A percentile compares a stretch with the other conserved stretches of the same genome.
These are phyloP conservation scores for Irpex rosettiformis DNA, from an alignment of 1,284 basidiomycete species.

Conservation along the genomic window DNA sequence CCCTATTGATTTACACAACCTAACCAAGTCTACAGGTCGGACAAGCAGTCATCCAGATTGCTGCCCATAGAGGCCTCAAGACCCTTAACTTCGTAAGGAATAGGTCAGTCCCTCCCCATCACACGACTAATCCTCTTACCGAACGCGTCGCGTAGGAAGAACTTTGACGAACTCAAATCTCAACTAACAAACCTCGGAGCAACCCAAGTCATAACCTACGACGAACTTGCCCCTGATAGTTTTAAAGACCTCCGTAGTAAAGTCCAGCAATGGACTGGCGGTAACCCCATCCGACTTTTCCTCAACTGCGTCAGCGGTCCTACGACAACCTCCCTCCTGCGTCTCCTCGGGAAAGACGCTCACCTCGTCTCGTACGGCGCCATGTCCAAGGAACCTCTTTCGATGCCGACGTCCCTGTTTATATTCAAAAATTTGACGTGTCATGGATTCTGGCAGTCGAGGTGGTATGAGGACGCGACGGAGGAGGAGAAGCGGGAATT, in stretches of 20 bases:
- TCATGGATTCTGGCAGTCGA: slow-evolving; percentile 75
- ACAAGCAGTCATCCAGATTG: slow-evolving; percentile 79
- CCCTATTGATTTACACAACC: neutral
- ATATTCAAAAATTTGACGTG: slow-evolving; percentile 78
- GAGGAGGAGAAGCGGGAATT: slow-evolving; percentile 43
- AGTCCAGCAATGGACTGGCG: slow-evolving; percentile 57
- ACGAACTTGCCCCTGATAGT: slow-evolving; percentile 51
- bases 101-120: slow-evolving; percentile 49
- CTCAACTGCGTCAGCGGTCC: slow-evolving; percentile 81
- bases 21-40: slow-evolving; percentile 49
- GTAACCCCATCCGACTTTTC: slow-evolving; percentile 62
- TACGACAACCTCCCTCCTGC: slow-evolving; percentile 64
- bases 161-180: slow-evolving; percentile 47
- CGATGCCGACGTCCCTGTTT: slow-evolving; percentile 73
- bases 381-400: slow-evolving; percentile 81
- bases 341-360: slow-evolving; percentile 59
- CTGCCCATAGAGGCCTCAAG: slow-evolving; percentile 58
- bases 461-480: slow-evolving; percentile 58
- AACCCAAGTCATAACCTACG: slow-evolving; percentile 71
- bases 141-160: slow-evolving; percentile 38
- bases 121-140: neutral
- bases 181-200: slow-evolving; percentile 62
- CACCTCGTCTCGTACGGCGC: slow-evolving; percentile 84
- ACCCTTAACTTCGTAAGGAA: slow-evolving; percentile 79
- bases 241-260: slow-evolving; percentile 47